A percentile compares a stretch with the other conserved stretches of the same genome.
Evolutionary conservation across 371 early-diverging fungal genomes (phyloP).

Genomic region (Fennellomyces sp.): DNA sequence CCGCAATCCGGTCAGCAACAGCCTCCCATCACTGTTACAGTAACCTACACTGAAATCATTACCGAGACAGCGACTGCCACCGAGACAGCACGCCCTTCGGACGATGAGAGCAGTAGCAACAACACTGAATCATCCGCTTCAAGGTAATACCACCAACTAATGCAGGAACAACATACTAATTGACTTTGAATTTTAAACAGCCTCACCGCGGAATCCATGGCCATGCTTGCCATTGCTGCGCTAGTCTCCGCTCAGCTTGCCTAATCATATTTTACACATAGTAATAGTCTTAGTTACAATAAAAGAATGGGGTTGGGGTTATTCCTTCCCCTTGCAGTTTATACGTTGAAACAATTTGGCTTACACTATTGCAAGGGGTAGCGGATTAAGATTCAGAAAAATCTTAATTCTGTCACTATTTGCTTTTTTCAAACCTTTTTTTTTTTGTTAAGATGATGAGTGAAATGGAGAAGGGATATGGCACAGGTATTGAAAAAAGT

Average conservation of each 20-base stretch:
- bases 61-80: background rate
- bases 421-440: no score
- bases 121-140: no score
- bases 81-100: background rate
- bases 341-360: background rate
- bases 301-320: background rate
- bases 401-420: no score
- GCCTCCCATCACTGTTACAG: background rate
- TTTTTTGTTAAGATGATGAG: background rate
- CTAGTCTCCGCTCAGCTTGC: slow-evolving; percentile 1
- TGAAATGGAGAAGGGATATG: background rate
- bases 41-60: background rate
- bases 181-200: background rate
- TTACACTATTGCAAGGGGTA: no score
- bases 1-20: background rate
- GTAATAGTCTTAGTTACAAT: background rate
- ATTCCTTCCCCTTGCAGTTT: background rate
- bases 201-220: background rate
- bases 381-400: no score
- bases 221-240: background rate
- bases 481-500: background rate
- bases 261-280: background rate
- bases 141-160: no score
- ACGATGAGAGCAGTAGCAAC: background rate
- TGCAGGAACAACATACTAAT: background rate